phyloP scores from a whole-genome alignment of 179 eudicot genomes.

The Carnegiea gigantea region DNA sequence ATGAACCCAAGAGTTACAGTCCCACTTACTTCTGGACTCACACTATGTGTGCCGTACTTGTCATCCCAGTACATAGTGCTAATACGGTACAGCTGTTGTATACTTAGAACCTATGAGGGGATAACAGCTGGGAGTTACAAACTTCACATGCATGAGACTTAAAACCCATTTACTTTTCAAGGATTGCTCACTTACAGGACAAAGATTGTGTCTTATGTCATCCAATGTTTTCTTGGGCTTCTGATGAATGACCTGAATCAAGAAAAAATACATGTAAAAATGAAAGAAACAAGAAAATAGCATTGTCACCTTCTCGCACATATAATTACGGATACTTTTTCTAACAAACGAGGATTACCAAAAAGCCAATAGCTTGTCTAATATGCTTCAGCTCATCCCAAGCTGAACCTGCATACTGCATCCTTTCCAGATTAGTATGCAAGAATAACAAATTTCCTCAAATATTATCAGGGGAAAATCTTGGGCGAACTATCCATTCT shows the following conservation, averaged over 20 bases:
- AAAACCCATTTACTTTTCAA: neutral
- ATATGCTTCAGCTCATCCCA: constrained; percentile 96
- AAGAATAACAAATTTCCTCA: neutral
- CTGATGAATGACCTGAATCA: constrained; percentile 75
- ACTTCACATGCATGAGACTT: neutral
- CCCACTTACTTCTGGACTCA: constrained; percentile 73
- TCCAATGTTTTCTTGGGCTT: constrained; percentile 88
- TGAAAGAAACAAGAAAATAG: neutral
- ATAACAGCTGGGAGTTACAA: constrained; percentile 21
- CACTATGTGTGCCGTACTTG: constrained; percentile 94
- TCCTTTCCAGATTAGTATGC: constrained; percentile 24
- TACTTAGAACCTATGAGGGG: constrained; percentile 65
- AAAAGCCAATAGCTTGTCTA: constrained; percentile 84
- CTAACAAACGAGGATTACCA: constrained; percentile 42
- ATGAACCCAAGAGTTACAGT: neutral
- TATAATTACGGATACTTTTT: neutral
- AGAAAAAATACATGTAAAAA: neutral
- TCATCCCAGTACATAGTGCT: constrained; percentile 99
- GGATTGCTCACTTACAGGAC: constrained; percentile 65
- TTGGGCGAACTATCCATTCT: neutral
- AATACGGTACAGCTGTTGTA: constrained; percentile 89
- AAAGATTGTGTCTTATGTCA: constrained; percentile 76
- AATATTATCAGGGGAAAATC: neutral
- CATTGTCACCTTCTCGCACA: constrained; percentile 8
- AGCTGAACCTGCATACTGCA: constrained; percentile 90